These are phyloP conservation scores for Nothopassalora personata DNA, from an alignment of 2,329 filamentous ascomycete genomes.

Conservation along the genomic window DNA sequence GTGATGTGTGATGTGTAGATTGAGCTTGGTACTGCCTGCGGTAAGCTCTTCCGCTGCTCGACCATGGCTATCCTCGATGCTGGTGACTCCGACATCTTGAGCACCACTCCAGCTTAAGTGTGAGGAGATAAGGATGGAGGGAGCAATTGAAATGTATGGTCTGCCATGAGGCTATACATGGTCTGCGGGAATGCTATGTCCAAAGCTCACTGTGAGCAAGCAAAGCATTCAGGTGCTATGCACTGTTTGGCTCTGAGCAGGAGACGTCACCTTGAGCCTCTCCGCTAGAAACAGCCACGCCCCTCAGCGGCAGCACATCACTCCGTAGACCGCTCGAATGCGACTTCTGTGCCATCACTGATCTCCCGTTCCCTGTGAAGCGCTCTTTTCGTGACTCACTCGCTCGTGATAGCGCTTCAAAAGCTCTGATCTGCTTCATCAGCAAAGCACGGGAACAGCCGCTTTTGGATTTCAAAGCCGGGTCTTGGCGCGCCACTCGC, in stretches of 20 bases:
- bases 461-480: slow-evolving; percentile 4
- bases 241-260: neutral
- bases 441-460: neutral
- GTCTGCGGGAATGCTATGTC: too few relatives aligned
- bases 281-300: neutral
- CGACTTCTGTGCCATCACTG: slow-evolving; percentile 5
- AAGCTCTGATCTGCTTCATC: neutral
- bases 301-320: slow-evolving; percentile 4
- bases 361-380: neutral
- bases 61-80: slow-evolving; percentile 97
- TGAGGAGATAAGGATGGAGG: slow-evolving; percentile 3
- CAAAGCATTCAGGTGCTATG: neutral
- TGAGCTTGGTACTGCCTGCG: slow-evolving; percentile 95
- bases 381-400: neutral
- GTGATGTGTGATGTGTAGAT: slow-evolving; percentile 58
- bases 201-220: too few relatives aligned
- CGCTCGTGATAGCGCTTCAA: neutral
- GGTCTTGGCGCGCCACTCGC: neutral
- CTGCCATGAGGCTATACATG: neutral
- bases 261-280: neutral
- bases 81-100: slow-evolving; percentile 94
- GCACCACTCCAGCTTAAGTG: slow-evolving; percentile 54
- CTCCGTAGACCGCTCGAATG: slow-evolving; percentile 11
- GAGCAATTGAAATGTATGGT: neutral
- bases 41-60: slow-evolving; percentile 97